Evolutionary conservation across 2,329 filamentous ascomycete genomes (phyloP), one percentile per base, ranked within the genome.

Genomic region (Aspergillus fumigatiaffinis): DNA sequence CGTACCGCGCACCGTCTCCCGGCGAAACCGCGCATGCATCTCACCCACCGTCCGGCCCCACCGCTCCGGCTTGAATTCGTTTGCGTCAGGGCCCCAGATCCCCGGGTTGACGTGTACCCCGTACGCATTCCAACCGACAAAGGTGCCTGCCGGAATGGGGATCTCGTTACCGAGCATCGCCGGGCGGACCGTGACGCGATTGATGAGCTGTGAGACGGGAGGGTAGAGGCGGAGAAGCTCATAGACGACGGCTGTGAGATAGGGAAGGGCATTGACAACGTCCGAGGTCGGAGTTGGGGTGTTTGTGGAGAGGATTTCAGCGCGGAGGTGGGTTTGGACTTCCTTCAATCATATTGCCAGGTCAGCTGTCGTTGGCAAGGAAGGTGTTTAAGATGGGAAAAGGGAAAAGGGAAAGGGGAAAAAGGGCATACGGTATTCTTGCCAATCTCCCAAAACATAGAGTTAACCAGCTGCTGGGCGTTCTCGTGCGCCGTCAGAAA

Each of bases 161-260:
- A 77, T 62, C 4, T 60, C 51, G 1, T 60, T 60, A 5, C 66
- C 68, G 2, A 71, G 60, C 25, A 66, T 58, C 12, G 71, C 67
- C 0, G 73, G 63, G 2, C 62, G 59, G 2, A 60, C 52, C 0
- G 73, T 73, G 3, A 73, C 72, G 5, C 79, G 73, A 54, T 82
- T 82, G 60, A 82, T 77, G 46, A 82, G 70, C 57, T 82, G 79
- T 0, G 72, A 76, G 52, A 82, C 76, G 7, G 80, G 79, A 0
- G 80, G 80, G 55, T 77, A 80, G 49, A 82, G 70, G 1, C 80
- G 77, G 12, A 82, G 71, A 23, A 71, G 67, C 53, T 82, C 80
- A 59, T 78, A 76, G 21, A 82, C 68, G 25, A 78, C 71, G 0
- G 79, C 68, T 1, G 74, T 78, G 5, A 82, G 68, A 32, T 73